Evolutionary conservation across 2,329 filamentous ascomycete genomes (phyloP), one percentile per base, ranked within the genome.

Genomic region (Fonsecaea nubica): DNA sequence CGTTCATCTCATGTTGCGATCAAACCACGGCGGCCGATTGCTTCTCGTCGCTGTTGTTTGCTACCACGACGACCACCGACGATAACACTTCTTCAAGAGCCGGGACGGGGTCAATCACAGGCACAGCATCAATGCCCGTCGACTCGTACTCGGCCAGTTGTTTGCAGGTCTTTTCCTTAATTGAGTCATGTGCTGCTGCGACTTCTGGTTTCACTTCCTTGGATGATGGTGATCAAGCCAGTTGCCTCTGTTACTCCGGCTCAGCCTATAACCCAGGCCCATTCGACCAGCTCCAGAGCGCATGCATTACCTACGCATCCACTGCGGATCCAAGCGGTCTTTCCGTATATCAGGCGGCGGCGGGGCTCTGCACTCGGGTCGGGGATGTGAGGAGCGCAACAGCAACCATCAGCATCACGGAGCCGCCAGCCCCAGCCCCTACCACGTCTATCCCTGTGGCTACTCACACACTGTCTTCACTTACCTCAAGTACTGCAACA

Each of bases 271-370:
- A 55, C 35, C 59, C 59, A 1, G 50, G 36, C 7, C 48, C 50
- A 12, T 62, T 62, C 59, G 59, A 62, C 52, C 32, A 56, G 21
- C 50, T 55, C 25, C 59, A 55, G 50, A 56, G 59, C 32, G 59
- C 50, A 10, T 62, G 59, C 30, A 48, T 62, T 56, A 9, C 50
- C 10, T 62, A 25, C 13, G 59, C 59, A 12, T 62, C 59, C 33
- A 62, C 50, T 18, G 59, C 59, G 1, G 50, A 62, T 13, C 50
- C 50, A 48, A 18, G 21, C 5, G 59, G 25, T 21, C 35, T 62
- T 33, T 56, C 59, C 13, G n/a, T 45, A 6, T 58, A 45, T 10
- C 21, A 48, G 25, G 56, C 56, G 32, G 40, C 21, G 2, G 40
- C 56, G 56, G 56, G 56, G 36, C 36, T 58, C 13, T 58, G 56